These are phyloP conservation scores for Rhizopogon roseolus DNA, from an alignment of 768 basidiomycete genomes.

Conservation along the genomic window DNA sequence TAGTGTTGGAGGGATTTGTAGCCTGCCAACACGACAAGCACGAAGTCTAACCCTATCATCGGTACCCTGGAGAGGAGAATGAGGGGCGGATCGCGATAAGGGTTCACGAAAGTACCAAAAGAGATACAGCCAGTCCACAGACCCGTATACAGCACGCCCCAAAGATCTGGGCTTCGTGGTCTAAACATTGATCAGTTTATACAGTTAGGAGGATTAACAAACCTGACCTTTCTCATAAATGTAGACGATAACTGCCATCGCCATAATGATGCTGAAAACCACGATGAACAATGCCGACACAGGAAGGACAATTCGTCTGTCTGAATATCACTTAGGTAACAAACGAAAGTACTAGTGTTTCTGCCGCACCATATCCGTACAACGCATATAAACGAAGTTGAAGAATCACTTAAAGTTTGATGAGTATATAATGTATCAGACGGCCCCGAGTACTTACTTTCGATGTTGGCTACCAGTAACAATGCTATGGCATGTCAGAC, in stretches of 20 bases:
- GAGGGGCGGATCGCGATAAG: background rate
- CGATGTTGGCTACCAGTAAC: background rate
- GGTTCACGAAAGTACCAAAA: background rate
- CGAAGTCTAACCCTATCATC: constrained; percentile 1
- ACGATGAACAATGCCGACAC: background rate
- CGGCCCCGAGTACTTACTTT: background rate
- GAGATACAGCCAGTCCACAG: constrained; percentile 3
- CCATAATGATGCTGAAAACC: background rate
- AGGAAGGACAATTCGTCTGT: constrained; percentile 1
- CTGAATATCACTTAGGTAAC: background rate
- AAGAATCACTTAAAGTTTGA: constrained; percentile 1
- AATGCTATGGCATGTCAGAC: background rate
- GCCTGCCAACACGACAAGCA: constrained; percentile 1
- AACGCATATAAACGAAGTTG: background rate
- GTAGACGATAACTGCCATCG: background rate
- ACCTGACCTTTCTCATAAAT: background rate
- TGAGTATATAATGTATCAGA: background rate
- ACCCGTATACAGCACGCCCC: background rate
- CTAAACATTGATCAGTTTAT: background rate
- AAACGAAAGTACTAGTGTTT: background rate
- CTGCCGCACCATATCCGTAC: background rate
- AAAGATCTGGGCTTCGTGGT: background rate
- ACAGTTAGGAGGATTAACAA: background rate
- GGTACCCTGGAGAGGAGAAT: background rate
- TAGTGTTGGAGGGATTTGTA: constrained; percentile 6